Percentiles rank a stretch among this genome's conserved stretches.
Conservation (phyloP, 768 basidiomycete genomes). For the Pholiota conissans region DNA sequence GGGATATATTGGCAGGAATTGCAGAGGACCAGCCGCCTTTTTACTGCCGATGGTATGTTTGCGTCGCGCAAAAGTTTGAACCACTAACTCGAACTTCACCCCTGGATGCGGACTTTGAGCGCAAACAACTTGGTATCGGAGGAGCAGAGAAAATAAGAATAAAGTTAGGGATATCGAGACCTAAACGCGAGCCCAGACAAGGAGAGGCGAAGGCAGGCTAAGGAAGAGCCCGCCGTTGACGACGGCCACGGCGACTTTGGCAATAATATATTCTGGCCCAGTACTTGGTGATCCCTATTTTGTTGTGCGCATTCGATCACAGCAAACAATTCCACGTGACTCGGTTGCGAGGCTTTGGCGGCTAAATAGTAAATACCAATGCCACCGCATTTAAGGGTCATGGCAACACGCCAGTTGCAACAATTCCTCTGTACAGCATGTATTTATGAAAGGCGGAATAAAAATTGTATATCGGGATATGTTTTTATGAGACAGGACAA, state of each 20-base stretch:
- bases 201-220: background rate
- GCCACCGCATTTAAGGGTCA: background rate
- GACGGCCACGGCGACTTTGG: slow-evolving; percentile 2
- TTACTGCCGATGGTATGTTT: background rate
- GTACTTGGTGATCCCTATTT: background rate
- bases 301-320: background rate
- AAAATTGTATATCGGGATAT: background rate
- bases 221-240: slow-evolving; percentile 1
- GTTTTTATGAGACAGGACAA: background rate
- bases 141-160: background rate
- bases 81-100: background rate
- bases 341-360: background rate
- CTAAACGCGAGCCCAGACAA: background rate
- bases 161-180: background rate
- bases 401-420: background rate
- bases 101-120: background rate
- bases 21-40: background rate
- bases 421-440: background rate
- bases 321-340: slow-evolving; percentile 3
- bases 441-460: background rate
- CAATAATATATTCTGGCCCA: background rate
- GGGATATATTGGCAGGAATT: slow-evolving; percentile 4
- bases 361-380: background rate
- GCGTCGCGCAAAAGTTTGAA: background rate
- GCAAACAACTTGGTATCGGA: background rate